Evolutionary conservation across 345 rosid species (phyloP), one percentile per base, ranked within the genome.

Genomic region (Arabidopsis suecica): DNA sequence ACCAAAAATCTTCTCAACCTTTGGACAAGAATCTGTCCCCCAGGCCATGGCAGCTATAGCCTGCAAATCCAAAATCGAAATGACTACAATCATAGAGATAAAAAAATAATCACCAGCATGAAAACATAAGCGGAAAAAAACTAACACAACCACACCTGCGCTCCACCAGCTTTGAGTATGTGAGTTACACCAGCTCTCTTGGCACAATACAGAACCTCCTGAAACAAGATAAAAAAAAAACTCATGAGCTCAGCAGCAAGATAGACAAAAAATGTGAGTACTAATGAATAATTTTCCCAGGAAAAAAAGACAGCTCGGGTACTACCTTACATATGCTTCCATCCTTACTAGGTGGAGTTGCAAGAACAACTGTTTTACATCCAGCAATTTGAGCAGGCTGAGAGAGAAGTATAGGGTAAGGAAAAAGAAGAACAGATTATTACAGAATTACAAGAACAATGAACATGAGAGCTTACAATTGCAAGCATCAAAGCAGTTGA

Each of bases 361-460:
- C 98, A 72, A 91, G 94, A 55, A 91, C 96, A 76, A 85, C 70
- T 9, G 93, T 91, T 81, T 84, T 85, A 74, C 98, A 91, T 34
- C 98, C 96, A 84, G 97, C 96, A 76, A 93, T 93, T 77, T 89
- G 92, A 45, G 96, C 97, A 79, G 97, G 98, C 97, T 88, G 82
- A 49, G 25, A 64, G 37, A 60, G 62, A 11, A 49, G 33, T 11
- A 56, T 58, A 72, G 28, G 36, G 75, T 22, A 72, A 78, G 32
- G 9, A 36, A 58, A 72, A 75, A 5, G 23, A 71, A 60, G 76
- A 68, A 9, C 36, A 68, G 65, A 23, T 54, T 6, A 1, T 7
- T 48, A 14, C 9, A 64, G 23, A 58, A 20, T 11, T 8, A 60
- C 32, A 40, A 34, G 37, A 72, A 61, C 47, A 1, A 64, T 33